Evolutionary conservation across 768 basidiomycete genomes (phyloP), one percentile per base, ranked within the genome.

Genomic region (Suillus discolor): DNA sequence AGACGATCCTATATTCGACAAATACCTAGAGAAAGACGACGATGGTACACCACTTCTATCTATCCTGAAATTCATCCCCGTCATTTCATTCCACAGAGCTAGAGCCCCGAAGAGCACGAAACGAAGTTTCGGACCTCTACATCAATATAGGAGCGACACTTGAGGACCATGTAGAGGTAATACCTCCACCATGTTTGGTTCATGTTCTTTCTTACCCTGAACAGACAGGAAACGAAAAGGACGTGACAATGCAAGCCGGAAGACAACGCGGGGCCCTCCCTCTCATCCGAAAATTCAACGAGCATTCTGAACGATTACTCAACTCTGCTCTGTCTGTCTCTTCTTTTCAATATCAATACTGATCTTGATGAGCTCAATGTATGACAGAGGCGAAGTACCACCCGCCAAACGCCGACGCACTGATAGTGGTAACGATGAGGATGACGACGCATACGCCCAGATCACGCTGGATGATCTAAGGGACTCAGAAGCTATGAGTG

Each of bases 181-280:
- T 8, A 23, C 42, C 57, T 34, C 9, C 42, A 3, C 25, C 39
- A 41, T 3, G n/a, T 11, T 28, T 45, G 54, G 51, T 55, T 53
- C 38, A 64, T 55, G 47, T 23, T 38, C 64, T 65, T n/a, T 41
- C 64, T 65, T 49, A 36, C 41, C 41, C 59, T 42, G 36, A 62
- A 39, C 69, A 97, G 94, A 92, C 92, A 3, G 93, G 94, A 23
- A 97, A 97, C 70, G 87, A 90, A 69, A 89, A 85, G 74, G 97
- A 99, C 71, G 74, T 93, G 28, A 99, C 97, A 1, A 99, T 99
- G 97, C 94, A 94, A 74, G 89, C 97, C 16, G 97, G 97, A 18
- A 86, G 90, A 71, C 92, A 97, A 75, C 85, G 89, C 60, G 91
- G 89, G 42, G 92, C 93, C 15, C 78, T 99, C 28, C 97, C 97